Conservation (phyloP, 192 early-diverging fungal genomes). For the Linnemannia exigua region DNA sequence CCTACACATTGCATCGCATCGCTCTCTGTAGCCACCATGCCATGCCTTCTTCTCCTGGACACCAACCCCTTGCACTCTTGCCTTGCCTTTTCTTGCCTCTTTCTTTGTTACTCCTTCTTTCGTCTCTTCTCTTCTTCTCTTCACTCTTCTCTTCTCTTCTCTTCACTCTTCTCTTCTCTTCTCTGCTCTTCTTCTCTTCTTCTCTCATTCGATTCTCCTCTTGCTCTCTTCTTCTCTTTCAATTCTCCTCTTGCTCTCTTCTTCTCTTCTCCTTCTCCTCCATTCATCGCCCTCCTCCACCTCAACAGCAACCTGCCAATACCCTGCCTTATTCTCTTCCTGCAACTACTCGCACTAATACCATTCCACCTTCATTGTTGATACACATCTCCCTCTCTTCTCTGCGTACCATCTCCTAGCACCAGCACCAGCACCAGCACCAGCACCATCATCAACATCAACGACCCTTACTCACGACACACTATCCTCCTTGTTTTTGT, state of each 20-base stretch:
- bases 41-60: neutral
- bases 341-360: no score
- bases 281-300: neutral
- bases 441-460: no score
- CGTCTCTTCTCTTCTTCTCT: neutral
- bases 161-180: neutral
- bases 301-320: neutral
- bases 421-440: no score
- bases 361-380: no score
- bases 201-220: neutral
- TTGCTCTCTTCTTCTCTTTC: neutral
- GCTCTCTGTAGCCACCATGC: no score
- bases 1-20: no score
- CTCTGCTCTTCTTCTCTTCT: neutral
- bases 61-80: conserved; percentile 3
- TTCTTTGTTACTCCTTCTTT: neutral
- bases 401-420: no score
- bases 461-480: neutral
- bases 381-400: no score
- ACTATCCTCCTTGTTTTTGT: neutral
- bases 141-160: conserved; percentile 6
- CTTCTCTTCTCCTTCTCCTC: neutral
- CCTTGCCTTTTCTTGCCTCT: neutral
- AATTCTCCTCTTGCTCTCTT: neutral
- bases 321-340: no score